phyloP scores from a whole-genome alignment of 495 filamentous ascomycete genomes.

The Lineolata rhizophorae region DNA sequence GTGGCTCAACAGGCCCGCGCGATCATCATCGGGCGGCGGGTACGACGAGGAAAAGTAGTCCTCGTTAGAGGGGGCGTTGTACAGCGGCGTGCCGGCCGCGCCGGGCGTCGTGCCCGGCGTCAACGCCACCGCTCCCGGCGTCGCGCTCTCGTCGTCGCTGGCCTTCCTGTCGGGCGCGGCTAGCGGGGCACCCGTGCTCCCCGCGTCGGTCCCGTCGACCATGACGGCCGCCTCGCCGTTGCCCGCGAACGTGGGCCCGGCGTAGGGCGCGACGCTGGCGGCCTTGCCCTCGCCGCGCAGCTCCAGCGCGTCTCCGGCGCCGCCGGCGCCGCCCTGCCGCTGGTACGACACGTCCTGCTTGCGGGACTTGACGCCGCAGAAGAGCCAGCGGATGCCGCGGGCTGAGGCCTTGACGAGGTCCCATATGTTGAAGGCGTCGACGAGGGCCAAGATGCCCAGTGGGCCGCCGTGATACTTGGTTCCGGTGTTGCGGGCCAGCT shows the following conservation, averaged over 20 bases:
- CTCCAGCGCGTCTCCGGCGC: not conserved
- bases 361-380: constrained; percentile 42
- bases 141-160: not conserved
- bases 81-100: too few relatives aligned
- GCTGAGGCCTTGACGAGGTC: constrained; percentile 63
- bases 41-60: too few relatives aligned
- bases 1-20: not conserved
- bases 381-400: constrained; percentile 59
- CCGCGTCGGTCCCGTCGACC: not conserved
- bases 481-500: constrained; percentile 3
- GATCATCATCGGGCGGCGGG: not conserved
- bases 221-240: not conserved
- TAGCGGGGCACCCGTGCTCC: not conserved
- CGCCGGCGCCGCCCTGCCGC: constrained; percentile 6
- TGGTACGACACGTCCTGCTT: constrained; percentile 29
- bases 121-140: too few relatives aligned
- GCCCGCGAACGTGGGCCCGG: not conserved
- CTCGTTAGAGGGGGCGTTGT: too few relatives aligned
- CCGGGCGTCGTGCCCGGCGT: too few relatives aligned
- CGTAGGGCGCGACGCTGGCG: too few relatives aligned
- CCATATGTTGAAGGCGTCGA: constrained; percentile 62
- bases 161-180: too few relatives aligned
- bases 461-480: constrained; percentile 35
- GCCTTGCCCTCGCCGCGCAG: too few relatives aligned
- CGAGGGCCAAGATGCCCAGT: constrained; percentile 37